These are phyloP conservation scores for Toxoplasma gondii DNA, from an alignment of 169 alveolate species.

Conservation along the genomic window DNA sequence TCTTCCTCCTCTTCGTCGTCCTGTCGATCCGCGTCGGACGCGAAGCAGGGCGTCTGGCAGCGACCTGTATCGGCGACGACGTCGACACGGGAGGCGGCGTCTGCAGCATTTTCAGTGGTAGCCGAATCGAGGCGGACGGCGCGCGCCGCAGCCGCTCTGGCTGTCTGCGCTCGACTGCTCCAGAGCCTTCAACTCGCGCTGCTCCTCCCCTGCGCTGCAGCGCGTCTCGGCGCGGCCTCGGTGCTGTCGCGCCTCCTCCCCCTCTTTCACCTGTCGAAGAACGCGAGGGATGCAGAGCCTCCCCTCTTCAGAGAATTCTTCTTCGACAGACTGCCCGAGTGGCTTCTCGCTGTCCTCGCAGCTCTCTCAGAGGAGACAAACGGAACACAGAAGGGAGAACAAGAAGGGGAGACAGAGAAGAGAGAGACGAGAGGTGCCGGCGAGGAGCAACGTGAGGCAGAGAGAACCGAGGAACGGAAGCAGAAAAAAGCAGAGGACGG, in stretches of 20 bases:
- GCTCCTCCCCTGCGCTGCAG: not conserved
- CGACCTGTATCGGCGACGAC: not conserved
- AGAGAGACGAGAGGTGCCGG: too few relatives aligned
- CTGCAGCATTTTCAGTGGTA: too few relatives aligned
- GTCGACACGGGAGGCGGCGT: not conserved
- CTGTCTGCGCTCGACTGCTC: not conserved
- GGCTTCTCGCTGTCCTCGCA: not conserved
- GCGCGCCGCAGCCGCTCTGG: not conserved
- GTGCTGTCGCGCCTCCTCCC: slow-evolving; percentile 10
- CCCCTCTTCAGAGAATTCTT: not conserved
- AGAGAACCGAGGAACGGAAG: too few relatives aligned
- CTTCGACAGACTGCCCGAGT: not conserved
- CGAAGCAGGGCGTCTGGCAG: not conserved
- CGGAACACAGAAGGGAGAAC: not conserved
- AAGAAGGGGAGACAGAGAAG: not conserved
- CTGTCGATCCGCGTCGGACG: not conserved
- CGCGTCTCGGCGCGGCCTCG: not conserved
- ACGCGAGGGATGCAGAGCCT: not conserved
- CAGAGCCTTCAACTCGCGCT: not conserved
- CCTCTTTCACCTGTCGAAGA: not conserved
- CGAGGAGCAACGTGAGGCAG: too few relatives aligned
- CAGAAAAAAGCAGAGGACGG: too few relatives aligned
- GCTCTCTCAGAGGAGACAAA: not conserved
- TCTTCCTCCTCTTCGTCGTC: not conserved
- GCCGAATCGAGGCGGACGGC: not conserved